phyloP scores from a whole-genome alignment of 495 filamentous ascomycete species.

The Tuber indicum region DNA sequence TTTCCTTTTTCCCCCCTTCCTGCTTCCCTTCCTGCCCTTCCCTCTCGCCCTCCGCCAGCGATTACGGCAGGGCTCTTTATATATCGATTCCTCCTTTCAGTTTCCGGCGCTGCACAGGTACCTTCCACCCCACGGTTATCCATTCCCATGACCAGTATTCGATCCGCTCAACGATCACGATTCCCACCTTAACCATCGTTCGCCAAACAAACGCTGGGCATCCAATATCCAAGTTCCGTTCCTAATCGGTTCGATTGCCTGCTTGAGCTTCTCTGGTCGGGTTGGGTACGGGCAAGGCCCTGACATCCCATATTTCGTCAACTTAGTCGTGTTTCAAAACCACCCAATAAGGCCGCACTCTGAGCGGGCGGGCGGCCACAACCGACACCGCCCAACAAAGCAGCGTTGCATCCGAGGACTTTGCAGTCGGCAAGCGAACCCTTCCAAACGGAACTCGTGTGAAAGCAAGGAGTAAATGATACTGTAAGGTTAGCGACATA shows the following conservation, averaged over 20 bases:
- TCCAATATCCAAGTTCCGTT: background rate
- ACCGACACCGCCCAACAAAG: constrained; percentile 1
- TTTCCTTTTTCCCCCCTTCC: background rate
- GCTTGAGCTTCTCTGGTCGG: background rate
- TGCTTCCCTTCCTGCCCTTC: background rate
- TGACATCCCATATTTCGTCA: background rate
- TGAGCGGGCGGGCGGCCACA: constrained; percentile 3
- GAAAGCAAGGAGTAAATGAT: background rate
- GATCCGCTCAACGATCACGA: constrained; percentile 38
- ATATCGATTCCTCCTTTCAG: constrained; percentile 5
- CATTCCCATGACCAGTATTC: constrained; percentile 32
- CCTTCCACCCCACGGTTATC: background rate
- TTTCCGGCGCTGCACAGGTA: constrained; percentile 3
- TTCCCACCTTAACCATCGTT: constrained; percentile 34
- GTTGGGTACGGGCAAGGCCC: background rate
- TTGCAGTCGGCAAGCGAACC: background rate
- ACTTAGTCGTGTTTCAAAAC: background rate
- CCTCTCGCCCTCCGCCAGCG: constrained; percentile 1
- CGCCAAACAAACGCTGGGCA: background rate
- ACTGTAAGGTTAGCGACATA: background rate
- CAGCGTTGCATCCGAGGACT: background rate
- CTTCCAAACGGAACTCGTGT: background rate
- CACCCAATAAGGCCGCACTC: constrained; percentile 2
- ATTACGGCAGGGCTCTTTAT: constrained; percentile 1
- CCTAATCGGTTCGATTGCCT: constrained; percentile 5